A percentile compares a stretch with the other conserved stretches of the same genome.
These are phyloP conservation scores for Tetragonia tetragonoides DNA, from an alignment of 148 eudicot genomes.

Conservation along the genomic window DNA sequence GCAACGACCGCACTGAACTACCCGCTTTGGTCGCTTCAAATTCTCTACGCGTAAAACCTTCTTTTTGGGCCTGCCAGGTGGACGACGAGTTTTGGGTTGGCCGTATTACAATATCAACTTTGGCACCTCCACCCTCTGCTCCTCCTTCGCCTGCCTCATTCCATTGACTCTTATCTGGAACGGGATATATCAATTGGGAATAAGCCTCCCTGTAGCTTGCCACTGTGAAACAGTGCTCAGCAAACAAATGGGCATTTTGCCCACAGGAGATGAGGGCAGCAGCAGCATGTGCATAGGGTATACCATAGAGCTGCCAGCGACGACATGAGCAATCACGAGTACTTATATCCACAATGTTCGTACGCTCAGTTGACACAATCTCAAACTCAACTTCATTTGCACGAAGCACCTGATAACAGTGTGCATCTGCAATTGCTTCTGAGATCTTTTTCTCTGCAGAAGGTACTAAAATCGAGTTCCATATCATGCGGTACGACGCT, in stretches of 20 bases:
- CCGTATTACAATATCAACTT: conserved; percentile 50
- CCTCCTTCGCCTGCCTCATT: conserved; percentile 51
- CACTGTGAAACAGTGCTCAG: conserved; percentile 85
- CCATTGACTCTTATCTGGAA: conserved; percentile 81
- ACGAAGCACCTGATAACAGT: conserved; percentile 89
- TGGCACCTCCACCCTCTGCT: conserved; percentile 55
- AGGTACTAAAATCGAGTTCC: conserved; percentile 79
- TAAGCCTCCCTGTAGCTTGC: conserved; percentile 79
- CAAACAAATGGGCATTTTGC: conserved; percentile 73
- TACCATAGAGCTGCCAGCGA: conserved; percentile 92
- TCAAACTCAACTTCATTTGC: conserved; percentile 98
- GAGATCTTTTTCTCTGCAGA: conserved; percentile 79
- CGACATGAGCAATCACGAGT: conserved; percentile 81
- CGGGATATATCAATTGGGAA: conserved; percentile 63
- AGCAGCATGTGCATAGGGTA: conserved; percentile 96
- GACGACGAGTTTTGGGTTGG: conserved; percentile 88
- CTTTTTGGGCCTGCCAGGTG: conserved; percentile 98
- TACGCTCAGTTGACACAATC: conserved; percentile 92
- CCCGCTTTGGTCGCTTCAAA: conserved; percentile 80
- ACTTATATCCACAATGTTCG: conserved; percentile 89
- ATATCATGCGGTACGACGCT: conserved; percentile 58
- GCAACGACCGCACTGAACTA: conserved; percentile 97
- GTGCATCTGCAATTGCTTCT: conserved; percentile 86
- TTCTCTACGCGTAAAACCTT: conserved; percentile 89
- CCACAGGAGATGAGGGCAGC: conserved; percentile 97